Evolutionary conservation across 495 filamentous ascomycete genomes (phyloP), one percentile per base, ranked within the genome.

Genomic region (Sordaria brevicollis): DNA sequence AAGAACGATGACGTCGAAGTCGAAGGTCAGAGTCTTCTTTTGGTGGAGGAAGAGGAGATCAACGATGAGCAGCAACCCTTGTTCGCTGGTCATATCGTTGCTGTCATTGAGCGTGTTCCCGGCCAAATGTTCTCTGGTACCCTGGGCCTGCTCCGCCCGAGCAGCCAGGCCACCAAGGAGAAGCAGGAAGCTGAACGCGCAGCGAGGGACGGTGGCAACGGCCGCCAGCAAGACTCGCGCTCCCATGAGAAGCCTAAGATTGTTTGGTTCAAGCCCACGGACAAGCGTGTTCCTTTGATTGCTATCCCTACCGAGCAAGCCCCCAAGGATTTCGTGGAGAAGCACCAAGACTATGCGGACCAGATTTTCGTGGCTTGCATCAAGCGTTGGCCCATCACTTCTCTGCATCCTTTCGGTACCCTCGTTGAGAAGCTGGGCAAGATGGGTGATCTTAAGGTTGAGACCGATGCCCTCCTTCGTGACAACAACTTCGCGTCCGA

Each of bases 1-100:
- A 99, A 99, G 86, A 99, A 99, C 70, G 95, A 99, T 73, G 95
- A 99, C 80, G 95, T 99, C 34, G 95, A 99, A 82, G 95, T 99
- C 57, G 95, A 99, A 78, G 95, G 95, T 3, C 95, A 99, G 82
- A 97, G 94, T 78, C 87, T 99, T 65, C 87, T 99, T 68, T 87
- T 99, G 33, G 94, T 97, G 73, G 95, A 99, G 75, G 95, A 99
- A 79, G 95, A 99, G 78, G 95, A 99, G 79, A 96, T 99, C 79
- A 98, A 92, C 71, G 95, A 99, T 76, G 95, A 98, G 76, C 92
- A 94, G 78, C 98, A 99, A 81, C 95, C 95, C 4, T 85, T 99
- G 15, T 99, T 97, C 78, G 95, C 95, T 66, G 95, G 95, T 29
- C 95, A 99, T 72, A 90, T 99, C 72, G 95, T 99, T 69, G 95